Evolutionary conservation across 2,329 filamentous ascomycete species (phyloP).

Genomic region (Neofusicoccum sp.): DNA sequence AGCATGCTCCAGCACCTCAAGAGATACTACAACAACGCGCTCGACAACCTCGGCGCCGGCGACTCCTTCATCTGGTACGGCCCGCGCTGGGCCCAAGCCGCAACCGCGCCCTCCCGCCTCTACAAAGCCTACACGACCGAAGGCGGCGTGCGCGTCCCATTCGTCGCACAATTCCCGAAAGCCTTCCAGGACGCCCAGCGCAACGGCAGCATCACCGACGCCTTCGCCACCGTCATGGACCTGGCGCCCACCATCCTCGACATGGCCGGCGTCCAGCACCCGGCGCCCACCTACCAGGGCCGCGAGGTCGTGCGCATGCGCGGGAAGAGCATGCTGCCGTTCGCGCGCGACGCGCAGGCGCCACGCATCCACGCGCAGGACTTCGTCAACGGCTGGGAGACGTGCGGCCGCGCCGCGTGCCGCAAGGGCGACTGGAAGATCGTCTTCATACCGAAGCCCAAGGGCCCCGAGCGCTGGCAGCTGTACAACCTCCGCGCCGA

Average conservation of each 20-base stretch:
- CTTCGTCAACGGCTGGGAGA: constrained; percentile 58
- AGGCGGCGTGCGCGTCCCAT: constrained; percentile 54
- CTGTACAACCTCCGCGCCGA: constrained; percentile 55
- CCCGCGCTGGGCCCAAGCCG: constrained; percentile 55
- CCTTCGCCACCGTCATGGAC: constrained; percentile 50
- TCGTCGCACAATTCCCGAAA: constrained; percentile 41
- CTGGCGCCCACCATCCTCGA: constrained; percentile 45
- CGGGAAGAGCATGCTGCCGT: constrained; percentile 48
- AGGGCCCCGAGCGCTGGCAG: constrained; percentile 57
- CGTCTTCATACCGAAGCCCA: constrained; percentile 56
- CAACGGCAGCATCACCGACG: constrained; percentile 44
- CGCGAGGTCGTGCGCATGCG: constrained; percentile 53
- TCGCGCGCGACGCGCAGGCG: constrained; percentile 35
- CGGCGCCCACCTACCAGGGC: constrained; percentile 52
- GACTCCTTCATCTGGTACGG: constrained; percentile 63
- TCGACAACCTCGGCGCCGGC: constrained; percentile 58
- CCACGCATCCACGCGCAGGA: constrained; percentile 50
- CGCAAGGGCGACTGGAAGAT: constrained; percentile 59
- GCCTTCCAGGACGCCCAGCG: constrained; percentile 19
- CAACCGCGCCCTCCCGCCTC: constrained; percentile 50
- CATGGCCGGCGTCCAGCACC: constrained; percentile 51
- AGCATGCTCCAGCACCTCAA: constrained; percentile 54
- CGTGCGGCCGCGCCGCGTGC: constrained; percentile 54
- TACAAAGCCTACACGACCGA: constrained; percentile 50
- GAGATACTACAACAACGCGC: constrained; percentile 58